Conservation (phyloP, 2,329 filamentous ascomycete species). For the Fusarium dlaminii region DNA sequence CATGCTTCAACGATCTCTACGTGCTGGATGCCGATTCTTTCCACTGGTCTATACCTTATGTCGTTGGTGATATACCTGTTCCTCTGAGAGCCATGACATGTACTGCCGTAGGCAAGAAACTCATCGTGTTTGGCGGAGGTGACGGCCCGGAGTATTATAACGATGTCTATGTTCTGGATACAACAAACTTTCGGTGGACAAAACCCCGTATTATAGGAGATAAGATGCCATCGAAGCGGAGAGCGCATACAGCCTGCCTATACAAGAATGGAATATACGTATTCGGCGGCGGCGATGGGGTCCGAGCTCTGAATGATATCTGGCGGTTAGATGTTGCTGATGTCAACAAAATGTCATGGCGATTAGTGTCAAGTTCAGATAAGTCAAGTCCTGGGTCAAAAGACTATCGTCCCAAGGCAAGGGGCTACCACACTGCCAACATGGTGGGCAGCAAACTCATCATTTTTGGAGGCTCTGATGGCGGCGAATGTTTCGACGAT, state of each 20-base stretch:
- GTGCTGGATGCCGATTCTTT: slow-evolving; percentile 76
- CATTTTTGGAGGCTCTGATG: slow-evolving; percentile 75
- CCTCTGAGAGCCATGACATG: slow-evolving; percentile 77
- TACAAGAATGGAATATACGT: slow-evolving; percentile 77
- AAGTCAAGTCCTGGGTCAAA: slow-evolving; percentile 44
- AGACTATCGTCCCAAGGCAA: slow-evolving; percentile 66
- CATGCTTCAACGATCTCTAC: slow-evolving; percentile 76
- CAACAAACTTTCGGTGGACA: slow-evolving; percentile 73
- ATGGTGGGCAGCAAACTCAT: slow-evolving; percentile 78
- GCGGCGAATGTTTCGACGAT: slow-evolving; percentile 76
- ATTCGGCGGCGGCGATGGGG: slow-evolving; percentile 76
- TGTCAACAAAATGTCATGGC: slow-evolving; percentile 74
- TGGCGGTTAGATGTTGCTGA: slow-evolving; percentile 78
- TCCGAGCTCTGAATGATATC: slow-evolving; percentile 75
- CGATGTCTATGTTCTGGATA: slow-evolving; percentile 77
- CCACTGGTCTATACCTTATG: slow-evolving; percentile 73
- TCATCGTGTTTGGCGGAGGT: slow-evolving; percentile 75
- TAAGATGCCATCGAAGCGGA: slow-evolving; percentile 66
- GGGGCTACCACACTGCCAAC: slow-evolving; percentile 77
- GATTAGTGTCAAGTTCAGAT: slow-evolving; percentile 65
- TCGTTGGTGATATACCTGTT: slow-evolving; percentile 71
- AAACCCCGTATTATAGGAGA: slow-evolving; percentile 69
- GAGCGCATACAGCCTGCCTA: slow-evolving; percentile 76
- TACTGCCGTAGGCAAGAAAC: slow-evolving; percentile 75
- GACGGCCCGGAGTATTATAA: slow-evolving; percentile 78